A percentile compares a stretch with the other conserved stretches of the same genome.
These are phyloP conservation scores for Limnanthes douglasii DNA, from an alignment of 345 rosid species.

Conservation along the genomic window DNA sequence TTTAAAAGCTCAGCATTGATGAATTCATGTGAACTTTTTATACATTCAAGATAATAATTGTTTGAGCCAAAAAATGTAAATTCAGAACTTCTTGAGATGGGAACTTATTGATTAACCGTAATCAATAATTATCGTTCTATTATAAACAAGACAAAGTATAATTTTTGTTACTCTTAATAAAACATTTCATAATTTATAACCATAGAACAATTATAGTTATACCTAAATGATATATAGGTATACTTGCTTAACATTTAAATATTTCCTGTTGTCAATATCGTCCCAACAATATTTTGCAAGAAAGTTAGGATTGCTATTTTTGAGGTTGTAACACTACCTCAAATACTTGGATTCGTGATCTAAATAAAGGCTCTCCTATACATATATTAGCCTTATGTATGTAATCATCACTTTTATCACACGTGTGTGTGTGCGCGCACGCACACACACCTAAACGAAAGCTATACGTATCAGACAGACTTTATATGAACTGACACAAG, in stretches of 20 bases:
- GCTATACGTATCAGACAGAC: too few species aligned
- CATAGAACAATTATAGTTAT: slow-evolving; percentile 3
- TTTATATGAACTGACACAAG: too few species aligned
- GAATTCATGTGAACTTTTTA: slow-evolving; percentile 84
- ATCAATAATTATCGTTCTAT: slow-evolving; percentile 6
- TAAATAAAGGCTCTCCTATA: slow-evolving; percentile 82
- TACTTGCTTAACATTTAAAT: slow-evolving; percentile 94
- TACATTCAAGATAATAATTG: slow-evolving; percentile 92
- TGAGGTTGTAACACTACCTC: slow-evolving; percentile 79
- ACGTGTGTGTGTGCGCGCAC: too few species aligned
- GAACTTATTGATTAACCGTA: slow-evolving; percentile 31
- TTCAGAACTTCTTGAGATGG: slow-evolving; percentile 68
- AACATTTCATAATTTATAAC: neutral
- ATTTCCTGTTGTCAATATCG: slow-evolving; percentile 90
- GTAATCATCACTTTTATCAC: too few species aligned
- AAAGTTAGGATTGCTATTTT: slow-evolving; percentile 90
- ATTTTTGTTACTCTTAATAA: neutral
- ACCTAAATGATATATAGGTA: slow-evolving; percentile 95
- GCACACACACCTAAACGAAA: too few species aligned
- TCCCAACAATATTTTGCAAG: slow-evolving; percentile 84
- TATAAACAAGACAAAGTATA: slow-evolving; percentile 2
- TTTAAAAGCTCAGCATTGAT: slow-evolving; percentile 69
- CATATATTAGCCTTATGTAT: too few species aligned
- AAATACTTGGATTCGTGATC: slow-evolving; percentile 80
- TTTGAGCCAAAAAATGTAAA: slow-evolving; percentile 65